Percentiles rank a stretch among this genome's conserved stretches.
Evolutionary conservation across 371 early-diverging fungal species (phyloP).

Genomic region (Lichtheimia corymbifera): DNA sequence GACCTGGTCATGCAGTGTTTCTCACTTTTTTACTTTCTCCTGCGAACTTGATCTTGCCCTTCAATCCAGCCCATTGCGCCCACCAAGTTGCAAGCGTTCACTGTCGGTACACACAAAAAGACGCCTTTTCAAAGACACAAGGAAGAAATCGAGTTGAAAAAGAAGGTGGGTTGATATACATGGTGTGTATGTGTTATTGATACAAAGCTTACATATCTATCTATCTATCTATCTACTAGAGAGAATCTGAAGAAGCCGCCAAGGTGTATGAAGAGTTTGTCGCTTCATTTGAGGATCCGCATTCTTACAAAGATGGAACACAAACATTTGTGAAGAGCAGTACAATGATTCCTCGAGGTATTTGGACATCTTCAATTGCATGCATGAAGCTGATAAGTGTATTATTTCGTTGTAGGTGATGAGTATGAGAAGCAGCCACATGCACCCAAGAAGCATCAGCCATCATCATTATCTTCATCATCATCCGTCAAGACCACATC

Average conservation of each 20-base stretch:
- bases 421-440: background rate
- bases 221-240: constrained; percentile 29
- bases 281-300: constrained; percentile 78
- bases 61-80: constrained; percentile 54
- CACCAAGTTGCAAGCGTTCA: constrained; percentile 69
- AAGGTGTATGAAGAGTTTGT: constrained; percentile 84
- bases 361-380: background rate
- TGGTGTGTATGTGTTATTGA: background rate
- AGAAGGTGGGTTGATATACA: constrained; percentile 52
- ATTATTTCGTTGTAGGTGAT: background rate
- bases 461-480: background rate
- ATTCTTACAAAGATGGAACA: constrained; percentile 39
- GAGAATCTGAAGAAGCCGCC: constrained; percentile 73
- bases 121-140: constrained; percentile 75
- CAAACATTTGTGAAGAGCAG: constrained; percentile 68
- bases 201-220: background rate
- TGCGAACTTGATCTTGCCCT: constrained; percentile 21
- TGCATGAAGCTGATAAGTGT: background rate
- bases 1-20: background rate
- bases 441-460: background rate
- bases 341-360: constrained; percentile 45
- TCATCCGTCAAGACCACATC: constrained; percentile 8
- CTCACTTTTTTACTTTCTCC: background rate
- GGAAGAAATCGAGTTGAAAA: constrained; percentile 73
- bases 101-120: constrained; percentile 68